Evolutionary conservation across 257 asterid genomes (phyloP).

Genomic region (Petrea volubilis): DNA sequence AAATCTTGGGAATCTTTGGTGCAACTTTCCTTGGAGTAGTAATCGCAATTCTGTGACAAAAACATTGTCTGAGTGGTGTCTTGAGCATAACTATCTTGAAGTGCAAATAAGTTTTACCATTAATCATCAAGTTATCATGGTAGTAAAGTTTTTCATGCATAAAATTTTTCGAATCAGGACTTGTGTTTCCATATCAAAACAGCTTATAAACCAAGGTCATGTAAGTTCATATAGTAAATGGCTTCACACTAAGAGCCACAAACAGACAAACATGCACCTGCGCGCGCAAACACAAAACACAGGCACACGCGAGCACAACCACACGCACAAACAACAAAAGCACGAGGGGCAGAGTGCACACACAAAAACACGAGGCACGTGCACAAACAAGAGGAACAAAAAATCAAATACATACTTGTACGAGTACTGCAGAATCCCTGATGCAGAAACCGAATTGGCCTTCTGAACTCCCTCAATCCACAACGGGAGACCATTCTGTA

Average conservation of each 20-base stretch:
- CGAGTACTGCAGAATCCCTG: conserved; percentile 79
- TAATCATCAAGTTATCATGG: background rate
- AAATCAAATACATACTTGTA: conserved; percentile 59
- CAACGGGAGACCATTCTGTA: conserved; percentile 43
- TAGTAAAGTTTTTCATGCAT: background rate
- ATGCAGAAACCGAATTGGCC: conserved; percentile 62
- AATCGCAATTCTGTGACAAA: background rate
- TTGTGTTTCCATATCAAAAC: background rate
- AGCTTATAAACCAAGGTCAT: background rate
- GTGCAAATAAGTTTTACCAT: background rate
- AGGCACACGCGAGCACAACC: too few species aligned
- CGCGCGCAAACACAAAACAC: too few species aligned
- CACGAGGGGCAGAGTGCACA: too few species aligned
- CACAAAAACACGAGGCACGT: background rate
- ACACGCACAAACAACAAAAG: too few species aligned
- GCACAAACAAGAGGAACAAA: too few species aligned
- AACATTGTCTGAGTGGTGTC: background rate
- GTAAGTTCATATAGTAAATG: conserved; percentile 3
- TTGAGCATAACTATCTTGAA: background rate
- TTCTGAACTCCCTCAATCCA: conserved; percentile 67
- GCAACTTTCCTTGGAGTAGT: background rate
- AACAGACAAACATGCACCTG: too few species aligned
- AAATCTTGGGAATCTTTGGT: background rate
- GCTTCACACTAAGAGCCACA: background rate
- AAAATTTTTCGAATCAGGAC: background rate